Percentiles rank a stretch among this genome's conserved stretches.
Evolutionary conservation across 305 asterid genomes (phyloP).

Genomic region (Fraxinus paxiana): DNA sequence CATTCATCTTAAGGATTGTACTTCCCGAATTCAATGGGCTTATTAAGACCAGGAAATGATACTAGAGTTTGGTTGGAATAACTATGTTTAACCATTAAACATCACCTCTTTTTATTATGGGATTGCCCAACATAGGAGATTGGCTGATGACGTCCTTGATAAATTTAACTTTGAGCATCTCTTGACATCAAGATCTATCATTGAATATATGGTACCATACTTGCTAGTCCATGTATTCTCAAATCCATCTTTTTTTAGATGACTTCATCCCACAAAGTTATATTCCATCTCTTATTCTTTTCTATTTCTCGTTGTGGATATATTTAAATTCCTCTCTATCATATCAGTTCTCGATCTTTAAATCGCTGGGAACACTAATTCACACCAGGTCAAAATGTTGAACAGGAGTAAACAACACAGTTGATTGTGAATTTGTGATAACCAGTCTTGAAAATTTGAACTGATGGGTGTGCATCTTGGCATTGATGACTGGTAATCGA

Average conservation of each 20-base stretch:
- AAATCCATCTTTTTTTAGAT: not conserved
- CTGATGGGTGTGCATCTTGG: not conserved
- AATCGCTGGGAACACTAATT: not conserved
- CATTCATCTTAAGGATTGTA: not conserved
- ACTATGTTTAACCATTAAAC: not conserved
- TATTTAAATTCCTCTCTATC: not conserved
- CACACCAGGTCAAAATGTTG: not conserved
- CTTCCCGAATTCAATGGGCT: not conserved
- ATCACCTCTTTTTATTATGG: not conserved
- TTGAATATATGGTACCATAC: not conserved
- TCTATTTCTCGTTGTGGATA: not conserved
- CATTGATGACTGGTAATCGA: not conserved
- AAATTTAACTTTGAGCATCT: conserved; percentile 1
- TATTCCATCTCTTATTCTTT: not conserved
- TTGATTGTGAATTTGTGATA: not conserved
- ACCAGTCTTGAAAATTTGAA: not conserved
- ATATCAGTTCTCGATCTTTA: not conserved
- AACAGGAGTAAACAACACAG: not conserved
- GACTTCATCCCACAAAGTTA: not conserved
- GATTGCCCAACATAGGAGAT: conserved; percentile 1
- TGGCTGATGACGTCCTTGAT: not conserved
- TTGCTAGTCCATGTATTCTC: not conserved
- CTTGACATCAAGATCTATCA: conserved; percentile 8
- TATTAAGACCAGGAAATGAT: conserved; percentile 14
- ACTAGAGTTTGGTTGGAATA: conserved; percentile 4